Evolutionary conservation across 2,329 filamentous ascomycete species (phyloP).

Genomic region (Xylariaceae sp.): DNA sequence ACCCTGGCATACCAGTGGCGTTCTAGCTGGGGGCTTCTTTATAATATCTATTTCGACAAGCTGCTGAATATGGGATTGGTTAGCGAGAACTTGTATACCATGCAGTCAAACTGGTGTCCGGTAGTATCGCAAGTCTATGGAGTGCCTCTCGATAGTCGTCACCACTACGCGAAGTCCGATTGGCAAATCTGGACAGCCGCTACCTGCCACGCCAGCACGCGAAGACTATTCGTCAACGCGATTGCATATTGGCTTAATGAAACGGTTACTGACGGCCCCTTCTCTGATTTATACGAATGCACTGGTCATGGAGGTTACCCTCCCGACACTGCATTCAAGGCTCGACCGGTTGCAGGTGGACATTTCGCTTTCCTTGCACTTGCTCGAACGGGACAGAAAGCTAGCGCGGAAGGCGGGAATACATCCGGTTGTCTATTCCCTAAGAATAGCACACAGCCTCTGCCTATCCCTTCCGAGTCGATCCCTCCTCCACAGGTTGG

Average conservation of each 20-base stretch:
- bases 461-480: slow-evolving; percentile 20
- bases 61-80: slow-evolving; percentile 46
- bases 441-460: slow-evolving; percentile 30
- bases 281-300: slow-evolving; percentile 72
- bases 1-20: slow-evolving; percentile 41
- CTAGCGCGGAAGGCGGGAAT: slow-evolving; percentile 27
- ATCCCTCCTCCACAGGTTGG: neutral
- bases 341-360: slow-evolving; percentile 74
- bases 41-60: slow-evolving; percentile 42
- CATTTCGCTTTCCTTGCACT: slow-evolving; percentile 74
- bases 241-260: slow-evolving; percentile 74
- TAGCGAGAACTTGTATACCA: slow-evolving; percentile 36
- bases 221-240: slow-evolving; percentile 66
- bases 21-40: slow-evolving; percentile 32
- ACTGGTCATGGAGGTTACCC: slow-evolving; percentile 61
- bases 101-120: slow-evolving; percentile 44
- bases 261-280: slow-evolving; percentile 66
- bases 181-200: slow-evolving; percentile 78
- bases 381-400: slow-evolving; percentile 33
- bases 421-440: slow-evolving; percentile 35
- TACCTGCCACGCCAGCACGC: slow-evolving; percentile 61
- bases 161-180: slow-evolving; percentile 76
- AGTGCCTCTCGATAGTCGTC: slow-evolving; percentile 72
- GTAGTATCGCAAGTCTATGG: slow-evolving; percentile 73
- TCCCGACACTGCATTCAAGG: slow-evolving; percentile 65